Evolutionary conservation across 2,329 filamentous ascomycete genomes (phyloP), one percentile per base, ranked within the genome.

Genomic region (Neurospora sp.): DNA sequence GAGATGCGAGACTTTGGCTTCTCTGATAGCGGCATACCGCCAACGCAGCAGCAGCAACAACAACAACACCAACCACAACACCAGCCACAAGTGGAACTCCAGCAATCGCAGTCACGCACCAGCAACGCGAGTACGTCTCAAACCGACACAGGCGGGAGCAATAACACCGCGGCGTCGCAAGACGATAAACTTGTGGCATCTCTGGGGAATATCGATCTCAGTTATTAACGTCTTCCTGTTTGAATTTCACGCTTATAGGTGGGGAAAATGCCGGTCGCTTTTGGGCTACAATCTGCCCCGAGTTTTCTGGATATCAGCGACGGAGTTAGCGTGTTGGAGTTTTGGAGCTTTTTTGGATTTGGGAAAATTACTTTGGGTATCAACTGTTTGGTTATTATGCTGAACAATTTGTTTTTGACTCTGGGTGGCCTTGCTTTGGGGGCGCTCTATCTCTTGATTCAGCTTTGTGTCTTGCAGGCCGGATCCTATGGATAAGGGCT

Each of bases 1-100:
- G 86, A 90, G 76, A 85, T 90, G 74, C 83, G 88, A 69, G 85
- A 89, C 73, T 84, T 88, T 75, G 86, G 86, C 66, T 88, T 85
- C 78, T 86, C 85, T 6, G 83, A 86, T 12, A 88, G 86, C 74
- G 86, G 81, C 11, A 80, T 86, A 38, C 84, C 83, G 11, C 82
- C 83, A 0, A 75, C 79, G 41, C 81, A 83, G 46, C 74, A 83
- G 46, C 74, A 72, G 38, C 73, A 75, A 71, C 83, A 86, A 71
- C 83, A 86, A 74, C 85, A 87, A 76, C 75, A 6, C 33, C 33
- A 87, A 52, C 81, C 84, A 77, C 75, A 43, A 19, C 41, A 43
- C 19, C 81, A 83, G 57, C 74, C 72, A 40, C 73, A 75, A 71
- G 83, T 87, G 75, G 85, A 87, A 77, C 75, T 87, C 43, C 81